A percentile compares a stretch with the other conserved stretches of the same genome.
These are phyloP conservation scores for Tetrahymena thermophila DNA, from an alignment of 73 alveolate species.

Conservation along the genomic window DNA sequence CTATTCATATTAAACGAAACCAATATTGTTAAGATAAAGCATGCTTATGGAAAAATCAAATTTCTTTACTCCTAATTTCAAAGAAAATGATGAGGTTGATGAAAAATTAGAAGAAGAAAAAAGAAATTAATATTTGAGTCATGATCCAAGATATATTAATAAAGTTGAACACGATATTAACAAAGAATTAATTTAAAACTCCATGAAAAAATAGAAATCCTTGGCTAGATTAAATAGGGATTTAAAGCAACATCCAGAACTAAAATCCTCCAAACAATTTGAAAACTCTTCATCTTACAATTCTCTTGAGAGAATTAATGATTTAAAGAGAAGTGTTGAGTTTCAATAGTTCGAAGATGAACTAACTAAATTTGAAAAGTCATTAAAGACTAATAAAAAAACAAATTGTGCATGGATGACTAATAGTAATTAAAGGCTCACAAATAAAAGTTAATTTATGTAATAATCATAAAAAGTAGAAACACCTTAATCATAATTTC, in stretches of 20 bases:
- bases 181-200: neutral
- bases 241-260: neutral
- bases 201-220: neutral
- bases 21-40: neutral
- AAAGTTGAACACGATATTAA: neutral
- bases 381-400: neutral
- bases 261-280: neutral
- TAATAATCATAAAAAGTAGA: neutral
- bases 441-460: neutral
- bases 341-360: neutral
- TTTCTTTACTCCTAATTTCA: neutral
- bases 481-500: neutral
- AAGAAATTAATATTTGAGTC: neutral
- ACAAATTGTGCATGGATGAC: neutral
- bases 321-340: neutral
- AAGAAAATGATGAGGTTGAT: neutral
- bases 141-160: neutral
- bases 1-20: neutral
- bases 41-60: neutral
- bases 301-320: neutral
- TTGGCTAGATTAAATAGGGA: neutral
- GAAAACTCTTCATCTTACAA: neutral
- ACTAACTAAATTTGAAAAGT: neutral
- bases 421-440: neutral
- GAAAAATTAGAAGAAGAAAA: neutral